Conservation (phyloP, 148 eudicot genomes). For the Rhododendron griersonianum region DNA sequence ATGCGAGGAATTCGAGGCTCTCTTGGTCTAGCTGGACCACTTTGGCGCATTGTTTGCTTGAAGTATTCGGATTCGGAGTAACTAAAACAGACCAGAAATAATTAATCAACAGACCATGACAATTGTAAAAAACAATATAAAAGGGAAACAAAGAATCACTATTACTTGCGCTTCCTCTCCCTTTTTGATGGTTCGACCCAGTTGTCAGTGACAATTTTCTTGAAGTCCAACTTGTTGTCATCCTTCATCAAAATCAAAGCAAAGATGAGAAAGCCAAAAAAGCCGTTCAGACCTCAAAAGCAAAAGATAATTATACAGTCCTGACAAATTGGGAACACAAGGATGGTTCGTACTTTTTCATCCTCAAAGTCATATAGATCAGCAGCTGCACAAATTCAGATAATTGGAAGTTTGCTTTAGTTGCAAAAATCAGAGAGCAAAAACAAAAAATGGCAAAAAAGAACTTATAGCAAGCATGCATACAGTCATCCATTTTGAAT, state of each 20-base stretch:
- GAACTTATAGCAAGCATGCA: background rate
- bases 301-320: background rate
- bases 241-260: conserved; percentile 36
- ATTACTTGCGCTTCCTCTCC: conserved; percentile 97
- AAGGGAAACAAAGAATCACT: background rate
- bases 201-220: conserved; percentile 84
- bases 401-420: background rate
- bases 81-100: conserved; percentile 26
- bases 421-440: background rate
- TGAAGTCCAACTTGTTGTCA: conserved; percentile 82
- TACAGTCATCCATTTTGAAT: conserved; percentile 99
- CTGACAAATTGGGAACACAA: background rate
- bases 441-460: background rate
- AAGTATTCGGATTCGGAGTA: conserved; percentile 97
- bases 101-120: background rate
- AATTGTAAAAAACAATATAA: background rate
- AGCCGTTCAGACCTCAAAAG: background rate
- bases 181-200: conserved; percentile 96
- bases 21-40: conserved; percentile 87
- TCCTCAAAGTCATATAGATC: conserved; percentile 94
- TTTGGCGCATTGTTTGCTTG: conserved; percentile 98
- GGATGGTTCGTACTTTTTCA: conserved; percentile 51
- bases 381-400: conserved; percentile 58
- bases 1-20: conserved; percentile 99
- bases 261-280: background rate